These are phyloP conservation scores for Fusarium begoniae DNA, from an alignment of 2,329 filamentous ascomycete genomes.

Conservation along the genomic window DNA sequence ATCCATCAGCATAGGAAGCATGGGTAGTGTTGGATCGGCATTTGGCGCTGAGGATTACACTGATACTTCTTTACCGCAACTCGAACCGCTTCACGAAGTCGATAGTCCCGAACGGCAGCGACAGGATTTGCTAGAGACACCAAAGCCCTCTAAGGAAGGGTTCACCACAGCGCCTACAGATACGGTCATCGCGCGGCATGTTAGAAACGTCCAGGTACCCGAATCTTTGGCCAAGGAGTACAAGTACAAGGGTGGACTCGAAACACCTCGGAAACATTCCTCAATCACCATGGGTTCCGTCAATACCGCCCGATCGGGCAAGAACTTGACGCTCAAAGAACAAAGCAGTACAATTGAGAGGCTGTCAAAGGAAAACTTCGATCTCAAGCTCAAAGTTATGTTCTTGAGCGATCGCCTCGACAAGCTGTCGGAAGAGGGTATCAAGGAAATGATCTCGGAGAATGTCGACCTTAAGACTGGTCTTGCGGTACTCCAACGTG, in stretches of 20 bases:
- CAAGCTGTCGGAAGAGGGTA: slow-evolving; percentile 92
- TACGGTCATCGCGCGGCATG: slow-evolving; percentile 86
- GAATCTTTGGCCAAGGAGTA: slow-evolving; percentile 89
- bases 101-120: slow-evolving; percentile 52
- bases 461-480: slow-evolving; percentile 96
- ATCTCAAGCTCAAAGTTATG: slow-evolving; percentile 96
- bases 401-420: slow-evolving; percentile 94
- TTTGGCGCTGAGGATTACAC: slow-evolving; percentile 67
- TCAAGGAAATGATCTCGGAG: slow-evolving; percentile 98
- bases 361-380: slow-evolving; percentile 97
- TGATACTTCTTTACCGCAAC: slow-evolving; percentile 55
- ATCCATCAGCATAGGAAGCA: slow-evolving; percentile 86
- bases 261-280: slow-evolving; percentile 65
- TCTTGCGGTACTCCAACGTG: slow-evolving; percentile 86
- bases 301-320: slow-evolving; percentile 65
- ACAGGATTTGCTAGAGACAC: slow-evolving; percentile 71
- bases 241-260: slow-evolving; percentile 74
- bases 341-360: slow-evolving; percentile 97
- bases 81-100: slow-evolving; percentile 61
- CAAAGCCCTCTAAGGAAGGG: slow-evolving; percentile 66
- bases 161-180: slow-evolving; percentile 76
- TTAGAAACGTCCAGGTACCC: slow-evolving; percentile 89
- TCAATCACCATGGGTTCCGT: slow-evolving; percentile 58
- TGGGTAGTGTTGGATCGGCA: slow-evolving; percentile 85
- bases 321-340: slow-evolving; percentile 90